Evolutionary conservation across 1,139 yeast species (phyloP).

Genomic region (Komagataea norvegica): DNA sequence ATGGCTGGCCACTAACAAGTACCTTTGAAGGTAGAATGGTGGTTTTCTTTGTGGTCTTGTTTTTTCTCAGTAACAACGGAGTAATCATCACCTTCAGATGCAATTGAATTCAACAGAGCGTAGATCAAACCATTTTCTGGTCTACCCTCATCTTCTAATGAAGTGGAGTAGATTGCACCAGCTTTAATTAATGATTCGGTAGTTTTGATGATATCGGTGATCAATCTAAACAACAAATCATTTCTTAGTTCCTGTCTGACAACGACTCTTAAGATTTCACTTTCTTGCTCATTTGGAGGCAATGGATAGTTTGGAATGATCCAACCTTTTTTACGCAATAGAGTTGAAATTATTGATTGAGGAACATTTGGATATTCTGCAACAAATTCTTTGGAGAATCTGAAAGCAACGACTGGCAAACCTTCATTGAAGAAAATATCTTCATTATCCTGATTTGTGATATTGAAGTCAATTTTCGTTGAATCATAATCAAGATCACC

Average conservation of each 20-base stretch:
- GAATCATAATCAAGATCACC: constrained; percentile 31
- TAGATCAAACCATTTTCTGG: constrained; percentile 32
- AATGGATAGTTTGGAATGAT: constrained; percentile 88
- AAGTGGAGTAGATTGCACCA: constrained; percentile 32
- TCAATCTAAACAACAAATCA: constrained; percentile 67
- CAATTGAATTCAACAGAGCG: constrained; percentile 34
- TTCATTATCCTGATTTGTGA: constrained; percentile 32
- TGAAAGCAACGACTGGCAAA: constrained; percentile 86
- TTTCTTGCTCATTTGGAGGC: constrained; percentile 49
- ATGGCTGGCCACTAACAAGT: too few relatives aligned
- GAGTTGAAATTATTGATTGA: constrained; percentile 68
- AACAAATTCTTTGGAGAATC: constrained; percentile 55
- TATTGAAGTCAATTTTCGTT: constrained; percentile 22
- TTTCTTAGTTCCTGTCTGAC: constrained; percentile 69
- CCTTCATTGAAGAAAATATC: constrained; percentile 56
- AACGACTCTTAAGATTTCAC: constrained; percentile 79
- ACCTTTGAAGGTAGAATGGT: constrained; percentile 48
- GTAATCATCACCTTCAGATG: constrained; percentile 33
- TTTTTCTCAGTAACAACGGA: constrained; percentile 16
- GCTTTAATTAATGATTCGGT: constrained; percentile 50
- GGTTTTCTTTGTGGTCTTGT: constrained; percentile 31
- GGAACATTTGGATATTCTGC: constrained; percentile 73
- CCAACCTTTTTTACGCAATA: constrained; percentile 78
- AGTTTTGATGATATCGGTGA: constrained; percentile 57
- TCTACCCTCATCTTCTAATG: constrained; percentile 17